These are phyloP conservation scores for Nannizziopsis arthrosporioides DNA, from an alignment of 2,329 filamentous ascomycete genomes.

Conservation along the genomic window DNA sequence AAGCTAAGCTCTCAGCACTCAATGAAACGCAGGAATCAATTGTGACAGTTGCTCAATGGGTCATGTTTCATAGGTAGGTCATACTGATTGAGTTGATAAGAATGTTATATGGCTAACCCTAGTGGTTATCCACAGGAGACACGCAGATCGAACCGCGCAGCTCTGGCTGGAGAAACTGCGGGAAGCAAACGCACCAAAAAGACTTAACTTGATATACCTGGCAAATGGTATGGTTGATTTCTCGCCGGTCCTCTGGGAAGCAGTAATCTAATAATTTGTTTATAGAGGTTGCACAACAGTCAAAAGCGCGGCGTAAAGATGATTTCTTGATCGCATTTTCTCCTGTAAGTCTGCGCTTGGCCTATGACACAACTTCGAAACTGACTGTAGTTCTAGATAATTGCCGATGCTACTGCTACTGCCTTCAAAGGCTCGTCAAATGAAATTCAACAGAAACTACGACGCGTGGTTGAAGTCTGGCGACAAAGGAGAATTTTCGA, in stretches of 20 bases:
- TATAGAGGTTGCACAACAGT: constrained; percentile 87
- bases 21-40: constrained; percentile 98
- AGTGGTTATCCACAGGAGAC: constrained; percentile 48
- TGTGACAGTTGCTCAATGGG: constrained; percentile 93
- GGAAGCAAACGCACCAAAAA: constrained; percentile 73
- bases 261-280: not conserved
- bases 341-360: constrained; percentile 42
- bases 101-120: constrained; percentile 5
- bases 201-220: constrained; percentile 83
- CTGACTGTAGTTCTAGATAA: constrained; percentile 42
- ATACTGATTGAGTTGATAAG: constrained; percentile 1
- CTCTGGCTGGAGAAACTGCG: constrained; percentile 85
- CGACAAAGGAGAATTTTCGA: constrained; percentile 78
- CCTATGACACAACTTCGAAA: not conserved
- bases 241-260: not conserved
- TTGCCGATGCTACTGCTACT: constrained; percentile 78
- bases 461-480: constrained; percentile 90
- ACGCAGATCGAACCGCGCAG: constrained; percentile 82
- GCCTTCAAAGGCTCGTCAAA: constrained; percentile 81
- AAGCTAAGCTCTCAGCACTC: constrained; percentile 85
- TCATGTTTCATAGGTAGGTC: constrained; percentile 89
- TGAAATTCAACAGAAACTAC: constrained; percentile 78
- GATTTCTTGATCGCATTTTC: constrained; percentile 90
- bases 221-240: constrained; percentile 61
- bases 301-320: constrained; percentile 79